Evolutionary conservation across 1,139 yeast species (phyloP).

Genomic region (Pichia sp.): DNA sequence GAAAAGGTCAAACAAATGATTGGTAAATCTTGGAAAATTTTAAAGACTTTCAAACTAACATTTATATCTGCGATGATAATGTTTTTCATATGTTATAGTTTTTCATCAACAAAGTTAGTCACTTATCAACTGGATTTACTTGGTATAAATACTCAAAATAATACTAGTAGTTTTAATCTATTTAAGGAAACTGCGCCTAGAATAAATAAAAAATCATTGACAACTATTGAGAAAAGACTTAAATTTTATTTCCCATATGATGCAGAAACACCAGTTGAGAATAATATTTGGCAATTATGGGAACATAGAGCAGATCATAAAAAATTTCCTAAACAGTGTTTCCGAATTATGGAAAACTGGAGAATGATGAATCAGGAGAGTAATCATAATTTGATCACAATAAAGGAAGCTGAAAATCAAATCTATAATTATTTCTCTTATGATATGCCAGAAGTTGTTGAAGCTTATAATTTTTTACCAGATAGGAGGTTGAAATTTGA

Average conservation of each 20-base stretch:
- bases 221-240: conserved; percentile 33
- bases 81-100: conserved; percentile 4
- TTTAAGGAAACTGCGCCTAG: conserved; percentile 18
- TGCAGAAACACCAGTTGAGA: conserved; percentile 45
- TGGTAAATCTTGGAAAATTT: not conserved
- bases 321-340: conserved; percentile 47
- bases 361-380: conserved; percentile 49
- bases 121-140: conserved; percentile 8
- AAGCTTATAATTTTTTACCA: conserved; percentile 56
- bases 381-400: conserved; percentile 56
- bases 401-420: conserved; percentile 50
- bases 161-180: conserved; percentile 1
- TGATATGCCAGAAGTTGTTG: conserved; percentile 51
- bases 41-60: not conserved
- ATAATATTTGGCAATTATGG: conserved; percentile 94
- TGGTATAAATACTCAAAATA: conserved; percentile 4
- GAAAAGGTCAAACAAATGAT: not conserved
- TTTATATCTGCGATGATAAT: conserved; percentile 3
- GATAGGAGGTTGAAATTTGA: conserved; percentile 62
- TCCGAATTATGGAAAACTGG: conserved; percentile 42
- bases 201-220: conserved; percentile 19
- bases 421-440: conserved; percentile 43
- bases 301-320: conserved; percentile 55
- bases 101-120: conserved; percentile 1
- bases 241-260: conserved; percentile 66